Evolutionary conservation across 257 asterid species (phyloP).

Genomic region (Cruciata laevipes): DNA sequence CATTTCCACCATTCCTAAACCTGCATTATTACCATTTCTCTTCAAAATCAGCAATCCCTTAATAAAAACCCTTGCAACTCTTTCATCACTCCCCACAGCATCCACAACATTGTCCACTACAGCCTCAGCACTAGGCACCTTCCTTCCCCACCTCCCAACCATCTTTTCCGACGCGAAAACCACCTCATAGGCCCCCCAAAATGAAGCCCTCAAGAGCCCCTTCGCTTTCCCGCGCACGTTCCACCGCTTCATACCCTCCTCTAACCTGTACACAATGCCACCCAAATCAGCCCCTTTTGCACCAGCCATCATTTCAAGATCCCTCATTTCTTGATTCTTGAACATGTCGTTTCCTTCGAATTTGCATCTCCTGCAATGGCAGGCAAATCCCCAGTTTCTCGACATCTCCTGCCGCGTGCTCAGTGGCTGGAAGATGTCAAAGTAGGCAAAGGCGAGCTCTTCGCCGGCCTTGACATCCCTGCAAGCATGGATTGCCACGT

Average conservation of each 20-base stretch:
- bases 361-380: constrained; percentile 60
- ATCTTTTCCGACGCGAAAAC: constrained; percentile 49
- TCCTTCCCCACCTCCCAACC: constrained; percentile 71
- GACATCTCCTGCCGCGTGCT: constrained; percentile 44
- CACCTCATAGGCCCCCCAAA: constrained; percentile 61
- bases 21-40: constrained; percentile 14
- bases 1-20: constrained; percentile 47
- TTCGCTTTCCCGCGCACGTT: constrained; percentile 53
- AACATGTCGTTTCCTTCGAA: constrained; percentile 33
- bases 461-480: constrained; percentile 75
- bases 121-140: constrained; percentile 40
- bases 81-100: constrained; percentile 68
- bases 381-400: constrained; percentile 58
- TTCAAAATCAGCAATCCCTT: constrained; percentile 37
- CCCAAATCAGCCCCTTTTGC: constrained; percentile 55
- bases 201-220: constrained; percentile 72
- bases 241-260: constrained; percentile 72
- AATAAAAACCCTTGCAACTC: constrained; percentile 41
- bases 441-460: constrained; percentile 65
- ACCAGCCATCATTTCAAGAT: constrained; percentile 40
- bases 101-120: constrained; percentile 66
- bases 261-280: constrained; percentile 53
- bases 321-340: constrained; percentile 51
- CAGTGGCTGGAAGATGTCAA: constrained; percentile 47
- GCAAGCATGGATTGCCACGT: constrained; percentile 56